These are phyloP conservation scores for Thozetella sp. DNA, from an alignment of 495 filamentous ascomycete genomes.

Conservation along the genomic window DNA sequence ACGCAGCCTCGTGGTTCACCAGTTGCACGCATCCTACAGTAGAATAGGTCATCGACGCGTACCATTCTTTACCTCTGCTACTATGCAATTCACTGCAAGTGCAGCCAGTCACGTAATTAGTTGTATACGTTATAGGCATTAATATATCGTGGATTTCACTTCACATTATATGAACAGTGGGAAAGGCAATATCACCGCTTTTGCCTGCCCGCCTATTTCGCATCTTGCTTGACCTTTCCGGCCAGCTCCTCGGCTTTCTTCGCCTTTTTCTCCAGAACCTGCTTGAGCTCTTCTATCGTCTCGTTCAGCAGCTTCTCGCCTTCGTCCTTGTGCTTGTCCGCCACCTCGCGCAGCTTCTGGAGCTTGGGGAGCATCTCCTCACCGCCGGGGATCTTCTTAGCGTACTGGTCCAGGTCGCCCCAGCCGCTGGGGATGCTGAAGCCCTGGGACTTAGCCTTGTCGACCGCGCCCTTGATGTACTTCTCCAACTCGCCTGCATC, in stretches of 20 bases:
- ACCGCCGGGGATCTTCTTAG: conserved; percentile 48
- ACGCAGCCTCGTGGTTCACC: too few species aligned
- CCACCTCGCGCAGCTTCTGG: conserved; percentile 51
- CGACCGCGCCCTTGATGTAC: conserved; percentile 54
- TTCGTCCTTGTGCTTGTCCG: conserved; percentile 60
- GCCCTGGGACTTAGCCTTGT: conserved; percentile 51
- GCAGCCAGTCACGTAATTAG: too few species aligned
- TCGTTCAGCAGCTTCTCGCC: conserved; percentile 63
- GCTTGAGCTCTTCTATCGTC: conserved; percentile 53
- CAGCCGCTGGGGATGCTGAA: conserved; percentile 21
- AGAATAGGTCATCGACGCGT: too few species aligned
- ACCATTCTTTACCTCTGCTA: too few species aligned
- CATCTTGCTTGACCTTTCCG: conserved; percentile 29
- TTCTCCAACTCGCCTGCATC: conserved; percentile 56
- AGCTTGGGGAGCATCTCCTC: conserved; percentile 58
- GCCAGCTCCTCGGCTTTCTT: conserved; percentile 41
- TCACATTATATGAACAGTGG: too few species aligned
- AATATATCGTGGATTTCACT: too few species aligned
- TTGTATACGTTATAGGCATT: too few species aligned
- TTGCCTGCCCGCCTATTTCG: conserved; percentile 10
- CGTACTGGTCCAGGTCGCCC: conserved; percentile 44
- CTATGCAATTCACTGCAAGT: too few species aligned
- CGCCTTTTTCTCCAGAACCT: conserved; percentile 41
- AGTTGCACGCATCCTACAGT: too few species aligned
- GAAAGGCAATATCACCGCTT: too few species aligned